Conservation (phyloP, 495 filamentous ascomycete genomes). For the Rusavskia elegans region DNA sequence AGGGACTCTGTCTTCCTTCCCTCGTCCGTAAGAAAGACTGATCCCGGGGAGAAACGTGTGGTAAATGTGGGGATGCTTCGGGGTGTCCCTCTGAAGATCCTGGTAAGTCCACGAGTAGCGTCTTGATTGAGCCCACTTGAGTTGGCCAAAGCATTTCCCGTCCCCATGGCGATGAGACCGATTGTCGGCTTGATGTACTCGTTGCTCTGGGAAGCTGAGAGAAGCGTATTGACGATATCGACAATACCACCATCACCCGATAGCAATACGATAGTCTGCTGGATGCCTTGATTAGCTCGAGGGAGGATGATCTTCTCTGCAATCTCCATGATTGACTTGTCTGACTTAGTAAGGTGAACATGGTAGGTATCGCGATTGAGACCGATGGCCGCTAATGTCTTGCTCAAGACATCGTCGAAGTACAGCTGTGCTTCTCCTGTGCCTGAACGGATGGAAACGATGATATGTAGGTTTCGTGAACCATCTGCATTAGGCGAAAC, state of each 20-base stretch:
- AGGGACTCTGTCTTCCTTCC: slow-evolving; percentile 18
- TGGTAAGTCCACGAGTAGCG: slow-evolving; percentile 15
- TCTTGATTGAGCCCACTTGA: slow-evolving; percentile 33
- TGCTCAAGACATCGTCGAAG: slow-evolving; percentile 39
- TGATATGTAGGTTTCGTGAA: slow-evolving; percentile 34
- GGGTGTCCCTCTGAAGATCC: slow-evolving; percentile 34
- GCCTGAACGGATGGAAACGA: slow-evolving; percentile 64
- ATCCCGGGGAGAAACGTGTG: slow-evolving; percentile 50
- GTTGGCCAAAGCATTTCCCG: slow-evolving; percentile 75
- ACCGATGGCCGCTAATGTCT: slow-evolving; percentile 34
- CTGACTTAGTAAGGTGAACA: slow-evolving; percentile 39
- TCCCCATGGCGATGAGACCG: slow-evolving; percentile 59
- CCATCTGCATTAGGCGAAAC: background rate
- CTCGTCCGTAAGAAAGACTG: slow-evolving; percentile 27
- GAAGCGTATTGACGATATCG: slow-evolving; percentile 57
- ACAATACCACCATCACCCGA: slow-evolving; percentile 75
- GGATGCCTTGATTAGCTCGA: slow-evolving; percentile 26
- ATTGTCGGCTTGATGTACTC: slow-evolving; percentile 35
- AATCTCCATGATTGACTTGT: slow-evolving; percentile 44
- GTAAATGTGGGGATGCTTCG: slow-evolving; percentile 33
- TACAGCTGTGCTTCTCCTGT: slow-evolving; percentile 41
- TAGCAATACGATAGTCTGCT: slow-evolving; percentile 54
- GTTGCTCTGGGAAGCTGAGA: slow-evolving; percentile 10
- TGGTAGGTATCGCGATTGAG: slow-evolving; percentile 22
- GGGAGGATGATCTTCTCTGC: slow-evolving; percentile 31